Conservation (phyloP, 2,329 filamentous ascomycete species). For the Diaporthe amygdali region DNA sequence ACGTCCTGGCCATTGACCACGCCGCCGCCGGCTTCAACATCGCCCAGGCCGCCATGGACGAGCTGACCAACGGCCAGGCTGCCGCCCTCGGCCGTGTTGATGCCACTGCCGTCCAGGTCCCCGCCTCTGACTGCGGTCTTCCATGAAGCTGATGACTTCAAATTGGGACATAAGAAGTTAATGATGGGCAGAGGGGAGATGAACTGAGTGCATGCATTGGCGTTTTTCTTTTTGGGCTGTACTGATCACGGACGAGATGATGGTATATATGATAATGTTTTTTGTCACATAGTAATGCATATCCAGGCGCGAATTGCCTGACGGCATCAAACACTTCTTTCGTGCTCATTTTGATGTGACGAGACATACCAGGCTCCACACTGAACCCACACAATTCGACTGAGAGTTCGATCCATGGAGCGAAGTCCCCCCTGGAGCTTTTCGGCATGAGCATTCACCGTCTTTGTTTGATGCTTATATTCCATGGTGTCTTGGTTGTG, state of each 20-base stretch:
- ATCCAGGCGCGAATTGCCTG: conserved; percentile 1
- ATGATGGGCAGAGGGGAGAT: not conserved
- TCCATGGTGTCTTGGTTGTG: no score
- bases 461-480: conserved; percentile 28
- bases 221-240: not conserved
- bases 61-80: conserved; percentile 57
- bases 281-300: conserved; percentile 13
- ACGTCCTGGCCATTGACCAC: conserved; percentile 62
- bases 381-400: no score
- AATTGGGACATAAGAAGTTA: not conserved
- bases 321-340: not conserved
- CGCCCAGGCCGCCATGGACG: conserved; percentile 60
- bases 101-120: conserved; percentile 51
- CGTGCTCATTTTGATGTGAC: not conserved
- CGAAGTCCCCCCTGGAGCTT: no score
- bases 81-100: conserved; percentile 56
- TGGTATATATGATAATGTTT: conserved; percentile 17
- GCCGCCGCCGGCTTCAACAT: conserved; percentile 59
- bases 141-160: not conserved
- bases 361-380: no score
- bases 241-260: not conserved
- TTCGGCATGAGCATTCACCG: no score
- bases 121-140: conserved; percentile 44
- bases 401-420: no score
- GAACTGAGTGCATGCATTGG: not conserved